Base-by-base conservation (phyloP, 2,329 filamentous ascomycete genomes). In the Aspergillus tamarii region DNA sequence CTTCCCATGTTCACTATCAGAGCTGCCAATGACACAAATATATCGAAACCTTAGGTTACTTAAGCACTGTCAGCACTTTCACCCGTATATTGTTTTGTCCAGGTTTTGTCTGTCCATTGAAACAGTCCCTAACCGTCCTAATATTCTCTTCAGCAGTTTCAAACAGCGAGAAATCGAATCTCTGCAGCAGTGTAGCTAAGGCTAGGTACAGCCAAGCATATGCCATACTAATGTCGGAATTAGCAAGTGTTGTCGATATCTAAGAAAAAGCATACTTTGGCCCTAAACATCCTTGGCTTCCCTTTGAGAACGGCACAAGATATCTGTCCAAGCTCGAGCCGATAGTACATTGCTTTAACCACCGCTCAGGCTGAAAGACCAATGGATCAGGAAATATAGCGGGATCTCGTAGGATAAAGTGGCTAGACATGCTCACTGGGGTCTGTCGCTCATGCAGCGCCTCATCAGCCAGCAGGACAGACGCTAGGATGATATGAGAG, bases 371-470 rank as follows among this genome's bases (percentile, higher is more conserved):
- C 2, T 39, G 41, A 59, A 78, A 78, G 10, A 59, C 59, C 1
- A 64, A 43, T 2, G 74, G 68, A 4, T 75, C 68, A 0, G 72
- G 73, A 57, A 77, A 78, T 21, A 80, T 72, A 10, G 67, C 34
- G 5, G 67, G 66, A 34, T 72, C 67, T 11, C 64, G 61, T 14
- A 70, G 32, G 12, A 69, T 67, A 28, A 66, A 64, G 36, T 64
- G 64, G n/a, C 53, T 70, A 1, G 66, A 66, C 70, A 70, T 70
- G 48, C 66, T 67, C 10, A 72, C 64, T 7, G 61, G 60, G 4
- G 66, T 70, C 68, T 71, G 32, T 3, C 26, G 48, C 36, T 16
- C 6, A 9, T 36, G 3, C 10, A 50, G 11, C 7, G 21, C 16
- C 4, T 9, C 19, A 30, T 43, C 48, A 57, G 32, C 50, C 19